Evolutionary conservation across 371 early-diverging fungal species (phyloP), one percentile per base, ranked within the genome.

Genomic region (Capillidium heterosporum): DNA sequence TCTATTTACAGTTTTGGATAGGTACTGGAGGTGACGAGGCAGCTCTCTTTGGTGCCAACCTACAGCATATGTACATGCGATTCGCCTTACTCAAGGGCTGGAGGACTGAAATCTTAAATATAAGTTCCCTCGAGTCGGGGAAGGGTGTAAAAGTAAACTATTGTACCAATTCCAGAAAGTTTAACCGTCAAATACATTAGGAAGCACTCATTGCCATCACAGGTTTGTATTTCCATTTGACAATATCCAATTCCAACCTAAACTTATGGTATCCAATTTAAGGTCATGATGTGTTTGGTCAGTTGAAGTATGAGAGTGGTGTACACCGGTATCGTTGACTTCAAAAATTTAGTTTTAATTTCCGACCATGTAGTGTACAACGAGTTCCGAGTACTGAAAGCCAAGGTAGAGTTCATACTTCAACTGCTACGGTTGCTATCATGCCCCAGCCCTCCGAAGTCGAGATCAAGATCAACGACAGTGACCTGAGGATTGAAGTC

Each of bases 21-120:
- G 79, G 78, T 0, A 82, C 90, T 2, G 90, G 90, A 15, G 90
- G 90, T 2, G 82, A 83, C 67, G 90, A 89, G 60, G 87, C 89
- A 0, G 75, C 84, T 3, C 59, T 89, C 55, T 89, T 89, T 63
- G 74, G 79, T 0, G 75, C 71, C 0, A 87, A 89, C 32, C 64
- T 89, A 57, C 58, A 80, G 31, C 64, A 70, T 19, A 87, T 89
- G 89, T 89, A 89, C 62, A 78, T 86, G 57, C 63, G 77, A 0
- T 84, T 76, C 62, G 68, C 82, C 19, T 74, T 75, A 53, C 47
- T 70, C 17, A 63, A 74, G 31, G 65, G 76, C 23, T 89, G 89
- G 87, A 79, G 74, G 55, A 81, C 80, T 69, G 80, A 81, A 47
- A 59, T 68, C 2, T 61, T 85, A 27, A 50, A 24, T 32, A 19